Percentiles rank a stretch among this genome's conserved stretches.
phyloP scores from a whole-genome alignment of 169 alveolate genomes.

The Plasmodium cynomolgi region DNA sequence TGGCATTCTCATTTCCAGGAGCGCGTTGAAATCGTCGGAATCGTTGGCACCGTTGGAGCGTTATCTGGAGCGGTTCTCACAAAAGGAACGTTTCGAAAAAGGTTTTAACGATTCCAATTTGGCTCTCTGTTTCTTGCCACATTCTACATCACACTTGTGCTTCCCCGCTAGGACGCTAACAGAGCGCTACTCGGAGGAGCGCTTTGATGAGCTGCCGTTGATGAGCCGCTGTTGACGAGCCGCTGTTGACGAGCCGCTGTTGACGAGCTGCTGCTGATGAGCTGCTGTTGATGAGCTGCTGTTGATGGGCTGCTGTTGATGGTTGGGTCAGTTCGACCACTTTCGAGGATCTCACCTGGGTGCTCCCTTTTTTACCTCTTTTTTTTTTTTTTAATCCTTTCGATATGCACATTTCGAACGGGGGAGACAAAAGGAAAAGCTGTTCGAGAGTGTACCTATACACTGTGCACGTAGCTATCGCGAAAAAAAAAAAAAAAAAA shows the following conservation, averaged over 20 bases:
- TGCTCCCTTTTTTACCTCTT: background rate
- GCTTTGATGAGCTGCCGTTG: background rate
- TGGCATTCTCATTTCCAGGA: background rate
- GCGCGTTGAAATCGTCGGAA: background rate
- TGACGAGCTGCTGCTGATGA: too few relatives aligned
- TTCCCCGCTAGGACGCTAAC: background rate
- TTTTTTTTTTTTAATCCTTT: background rate
- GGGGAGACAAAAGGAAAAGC: background rate
- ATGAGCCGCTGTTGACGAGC: too few relatives aligned
- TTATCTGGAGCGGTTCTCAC: background rate
- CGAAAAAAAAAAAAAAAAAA: constrained; percentile 9
- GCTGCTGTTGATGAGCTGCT: too few relatives aligned
- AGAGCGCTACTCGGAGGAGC: background rate
- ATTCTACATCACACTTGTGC: background rate
- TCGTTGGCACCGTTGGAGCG: background rate
- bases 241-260: too few relatives aligned
- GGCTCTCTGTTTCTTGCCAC: background rate
- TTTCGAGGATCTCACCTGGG: background rate
- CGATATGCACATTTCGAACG: background rate
- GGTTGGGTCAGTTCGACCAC: background rate
- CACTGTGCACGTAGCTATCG: background rate
- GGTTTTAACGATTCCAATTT: background rate
- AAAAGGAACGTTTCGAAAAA: background rate
- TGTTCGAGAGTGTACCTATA: background rate
- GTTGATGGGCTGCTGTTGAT: background rate